Evolutionary conservation across 1,284 basidiomycete genomes (phyloP).

Genomic region (Exobasidium cylindrosporum): DNA sequence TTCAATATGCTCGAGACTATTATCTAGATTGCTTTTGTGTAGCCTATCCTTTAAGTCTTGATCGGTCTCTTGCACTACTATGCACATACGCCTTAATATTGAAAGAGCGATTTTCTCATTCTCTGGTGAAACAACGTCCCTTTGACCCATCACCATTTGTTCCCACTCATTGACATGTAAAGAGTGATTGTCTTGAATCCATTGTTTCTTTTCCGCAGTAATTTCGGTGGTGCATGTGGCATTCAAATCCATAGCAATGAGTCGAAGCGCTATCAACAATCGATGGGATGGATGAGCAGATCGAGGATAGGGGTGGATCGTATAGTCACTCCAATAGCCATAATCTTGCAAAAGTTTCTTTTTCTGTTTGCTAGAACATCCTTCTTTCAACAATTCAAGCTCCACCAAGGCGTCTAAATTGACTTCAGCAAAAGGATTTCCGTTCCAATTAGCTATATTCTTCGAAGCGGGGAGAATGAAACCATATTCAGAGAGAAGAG

Average conservation of each 20-base stretch:
- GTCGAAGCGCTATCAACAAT: conserved; percentile 37
- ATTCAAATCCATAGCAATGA: conserved; percentile 26
- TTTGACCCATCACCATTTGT: conserved; percentile 27
- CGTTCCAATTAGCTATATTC: conserved; percentile 5
- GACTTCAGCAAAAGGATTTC: conserved; percentile 37
- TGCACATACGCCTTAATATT: conserved; percentile 3
- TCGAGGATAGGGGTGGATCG: conserved; percentile 36
- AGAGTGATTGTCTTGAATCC: conserved; percentile 1
- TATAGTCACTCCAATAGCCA: conserved; percentile 49
- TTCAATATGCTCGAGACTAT: background rate
- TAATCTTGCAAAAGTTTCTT: conserved; percentile 27
- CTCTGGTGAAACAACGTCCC: conserved; percentile 22
- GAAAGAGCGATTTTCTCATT: conserved; percentile 26
- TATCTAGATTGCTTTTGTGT: background rate
- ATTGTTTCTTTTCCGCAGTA: background rate
- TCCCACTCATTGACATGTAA: conserved; percentile 27
- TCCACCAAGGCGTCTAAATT: conserved; percentile 24
- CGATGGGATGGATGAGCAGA: conserved; percentile 50
- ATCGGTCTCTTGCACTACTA: background rate
- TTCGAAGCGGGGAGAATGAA: conserved; percentile 29
- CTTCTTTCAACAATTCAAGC: conserved; percentile 22
- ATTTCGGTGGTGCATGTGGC: conserved; percentile 4
- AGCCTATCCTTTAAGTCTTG: background rate
- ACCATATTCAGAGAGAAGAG: conserved; percentile 44
- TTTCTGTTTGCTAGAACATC: conserved; percentile 29